Percentiles rank a stretch among this genome's conserved stretches.
phyloP scores from a whole-genome alignment of 2,329 filamentous ascomycete genomes.

The Fusarium nisikadoi region DNA sequence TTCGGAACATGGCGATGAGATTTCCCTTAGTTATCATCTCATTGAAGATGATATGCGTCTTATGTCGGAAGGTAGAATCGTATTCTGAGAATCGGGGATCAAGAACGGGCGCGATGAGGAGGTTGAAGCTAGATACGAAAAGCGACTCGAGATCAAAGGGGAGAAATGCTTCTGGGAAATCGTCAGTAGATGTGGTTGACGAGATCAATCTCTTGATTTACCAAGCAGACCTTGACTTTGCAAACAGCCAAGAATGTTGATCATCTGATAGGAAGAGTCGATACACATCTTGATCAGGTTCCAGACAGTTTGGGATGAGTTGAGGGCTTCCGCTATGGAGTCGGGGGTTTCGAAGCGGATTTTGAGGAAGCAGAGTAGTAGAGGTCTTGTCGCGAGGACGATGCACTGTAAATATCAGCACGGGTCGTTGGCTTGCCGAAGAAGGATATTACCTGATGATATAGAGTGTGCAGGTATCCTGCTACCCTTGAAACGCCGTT shows the following conservation, averaged over 20 bases:
- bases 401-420: slow-evolving; percentile 42
- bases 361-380: slow-evolving; percentile 49
- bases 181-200: neutral
- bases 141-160: slow-evolving; percentile 59
- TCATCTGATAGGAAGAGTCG: slow-evolving; percentile 49
- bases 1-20: slow-evolving; percentile 56
- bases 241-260: slow-evolving; percentile 55
- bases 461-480: slow-evolving; percentile 47
- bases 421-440: rapidly evolving
- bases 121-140: slow-evolving; percentile 56
- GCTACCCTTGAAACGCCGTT: slow-evolving; percentile 50
- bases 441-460: slow-evolving; percentile 42
- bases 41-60: slow-evolving; percentile 56
- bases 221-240: slow-evolving; percentile 59
- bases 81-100: slow-evolving; percentile 51
- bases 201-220: slow-evolving; percentile 40
- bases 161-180: slow-evolving; percentile 56
- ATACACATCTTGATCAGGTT: slow-evolving; percentile 50
- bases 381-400: slow-evolving; percentile 47
- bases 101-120: slow-evolving; percentile 52
- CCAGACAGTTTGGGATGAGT: slow-evolving; percentile 50
- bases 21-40: slow-evolving; percentile 60
- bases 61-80: slow-evolving; percentile 52
- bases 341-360: slow-evolving; percentile 44
- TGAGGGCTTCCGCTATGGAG: slow-evolving; percentile 47